A percentile compares a stretch with the other conserved stretches of the same genome.
phyloP scores from a whole-genome alignment of 768 basidiomycete species.

The Rhodotorula paludigena region DNA sequence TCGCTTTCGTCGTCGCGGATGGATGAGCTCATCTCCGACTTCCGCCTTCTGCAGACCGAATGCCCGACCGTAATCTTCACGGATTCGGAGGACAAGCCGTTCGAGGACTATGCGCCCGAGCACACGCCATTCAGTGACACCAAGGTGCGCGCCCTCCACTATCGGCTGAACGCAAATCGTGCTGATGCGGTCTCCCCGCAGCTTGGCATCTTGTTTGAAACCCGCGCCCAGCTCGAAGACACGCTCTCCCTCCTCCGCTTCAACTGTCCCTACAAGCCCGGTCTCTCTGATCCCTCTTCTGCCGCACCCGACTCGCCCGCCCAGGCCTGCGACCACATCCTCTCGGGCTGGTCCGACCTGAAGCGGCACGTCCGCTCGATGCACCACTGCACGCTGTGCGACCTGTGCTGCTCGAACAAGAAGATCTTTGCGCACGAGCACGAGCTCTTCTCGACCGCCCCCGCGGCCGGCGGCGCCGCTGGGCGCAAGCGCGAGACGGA shows the following conservation, averaged over 20 bases:
- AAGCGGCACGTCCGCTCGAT: constrained; percentile 71
- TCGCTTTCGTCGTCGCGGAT: neutral
- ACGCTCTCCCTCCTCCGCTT: constrained; percentile 83
- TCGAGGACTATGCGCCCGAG: constrained; percentile 30
- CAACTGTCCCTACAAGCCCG: constrained; percentile 64
- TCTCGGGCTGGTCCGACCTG: constrained; percentile 81
- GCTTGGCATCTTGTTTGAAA: constrained; percentile 79
- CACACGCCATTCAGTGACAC: constrained; percentile 39
- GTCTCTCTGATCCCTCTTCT: neutral
- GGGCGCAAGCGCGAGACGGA: constrained; percentile 5
- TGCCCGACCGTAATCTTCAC: constrained; percentile 36
- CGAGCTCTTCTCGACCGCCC: constrained; percentile 60
- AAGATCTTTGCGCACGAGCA: constrained; percentile 97
- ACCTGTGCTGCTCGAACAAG: constrained; percentile 79
- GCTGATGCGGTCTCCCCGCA: constrained; percentile 46
- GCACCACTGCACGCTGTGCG: constrained; percentile 77
- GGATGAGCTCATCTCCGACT: constrained; percentile 1
- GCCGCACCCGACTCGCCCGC: constrained; percentile 42
- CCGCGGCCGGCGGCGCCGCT: neutral
- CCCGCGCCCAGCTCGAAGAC: constrained; percentile 89
- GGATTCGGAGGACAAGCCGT: constrained; percentile 10
- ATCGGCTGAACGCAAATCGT: neutral
- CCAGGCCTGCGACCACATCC: constrained; percentile 72
- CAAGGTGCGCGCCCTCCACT: too few relatives aligned
- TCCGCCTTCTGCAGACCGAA: constrained; percentile 36